These are phyloP conservation scores for Neofusicoccum ribis DNA, from an alignment of 2,329 filamentous ascomycete genomes.

Conservation along the genomic window DNA sequence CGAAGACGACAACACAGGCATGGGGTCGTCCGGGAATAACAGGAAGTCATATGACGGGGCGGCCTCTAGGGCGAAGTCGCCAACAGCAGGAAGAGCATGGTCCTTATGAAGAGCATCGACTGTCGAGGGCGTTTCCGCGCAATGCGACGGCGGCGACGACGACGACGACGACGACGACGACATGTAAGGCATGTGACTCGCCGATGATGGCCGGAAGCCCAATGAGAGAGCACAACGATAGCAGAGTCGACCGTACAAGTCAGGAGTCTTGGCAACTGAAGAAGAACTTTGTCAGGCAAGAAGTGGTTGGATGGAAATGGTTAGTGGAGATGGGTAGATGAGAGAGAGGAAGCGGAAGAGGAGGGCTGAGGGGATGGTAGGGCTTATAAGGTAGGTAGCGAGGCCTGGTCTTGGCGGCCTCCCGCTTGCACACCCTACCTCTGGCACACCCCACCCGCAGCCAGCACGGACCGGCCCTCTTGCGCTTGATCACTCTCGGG, in stretches of 20 bases:
- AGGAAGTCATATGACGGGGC: neutral
- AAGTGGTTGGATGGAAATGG: neutral
- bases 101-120: neutral
- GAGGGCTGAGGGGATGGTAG: neutral
- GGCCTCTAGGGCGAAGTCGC: neutral
- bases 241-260: neutral
- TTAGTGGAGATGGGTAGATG: neutral
- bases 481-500: neutral
- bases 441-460: constrained; percentile 1
- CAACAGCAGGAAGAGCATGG: neutral
- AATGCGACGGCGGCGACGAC: neutral
- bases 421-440: constrained; percentile 14
- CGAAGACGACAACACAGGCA: neutral
- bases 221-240: neutral
- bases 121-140: neutral
- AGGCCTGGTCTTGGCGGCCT: constrained; percentile 17
- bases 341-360: neutral
- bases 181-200: neutral
- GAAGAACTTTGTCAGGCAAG: neutral
- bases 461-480: neutral
- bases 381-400: constrained; percentile 15
- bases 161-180: neutral
- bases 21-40: neutral
- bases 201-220: neutral
- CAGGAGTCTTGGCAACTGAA: neutral